Evolutionary conservation across 208 protist genomes (phyloP).

Genomic region (Cochliopodium minus): DNA sequence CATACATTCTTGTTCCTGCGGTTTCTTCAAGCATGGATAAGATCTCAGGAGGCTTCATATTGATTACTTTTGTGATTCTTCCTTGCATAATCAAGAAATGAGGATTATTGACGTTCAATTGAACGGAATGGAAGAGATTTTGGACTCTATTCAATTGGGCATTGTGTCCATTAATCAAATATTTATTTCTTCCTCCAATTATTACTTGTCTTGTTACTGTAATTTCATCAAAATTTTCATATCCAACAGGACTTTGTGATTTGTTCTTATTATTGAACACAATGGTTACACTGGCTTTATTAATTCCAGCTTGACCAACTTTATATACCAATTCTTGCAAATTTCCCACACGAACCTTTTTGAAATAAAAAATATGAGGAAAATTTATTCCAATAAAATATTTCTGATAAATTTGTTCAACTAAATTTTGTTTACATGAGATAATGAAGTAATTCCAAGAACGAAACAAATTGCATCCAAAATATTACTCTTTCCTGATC

Average conservation of each 20-base stretch:
- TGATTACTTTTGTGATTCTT: conserved; percentile 96
- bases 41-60: conserved; percentile 97
- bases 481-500: conserved; percentile 98
- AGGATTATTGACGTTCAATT: conserved; percentile 99
- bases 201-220: conserved; percentile 88
- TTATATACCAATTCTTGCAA: conserved; percentile 97
- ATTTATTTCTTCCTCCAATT: conserved; percentile 87
- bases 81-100: conserved; percentile 99
- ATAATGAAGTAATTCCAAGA: conserved; percentile 98
- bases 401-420: no score
- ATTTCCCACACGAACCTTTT: conserved; percentile 78
- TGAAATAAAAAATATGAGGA: no score
- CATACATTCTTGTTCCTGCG: conserved; percentile 96
- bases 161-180: conserved; percentile 94
- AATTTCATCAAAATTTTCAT: conserved; percentile 83
- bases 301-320: conserved; percentile 94
- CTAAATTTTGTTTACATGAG: no score
- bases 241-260: conserved; percentile 77
- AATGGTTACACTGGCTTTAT: conserved; percentile 95
- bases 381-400: no score
- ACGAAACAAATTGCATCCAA: conserved; percentile 99
- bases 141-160: conserved; percentile 86
- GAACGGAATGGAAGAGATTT: conserved; percentile 97
- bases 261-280: conserved; percentile 95
- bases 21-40: conserved; percentile 96